Base-by-base conservation (phyloP, 2,329 filamentous ascomycete species). In the Fusarium penzigii region DNA sequence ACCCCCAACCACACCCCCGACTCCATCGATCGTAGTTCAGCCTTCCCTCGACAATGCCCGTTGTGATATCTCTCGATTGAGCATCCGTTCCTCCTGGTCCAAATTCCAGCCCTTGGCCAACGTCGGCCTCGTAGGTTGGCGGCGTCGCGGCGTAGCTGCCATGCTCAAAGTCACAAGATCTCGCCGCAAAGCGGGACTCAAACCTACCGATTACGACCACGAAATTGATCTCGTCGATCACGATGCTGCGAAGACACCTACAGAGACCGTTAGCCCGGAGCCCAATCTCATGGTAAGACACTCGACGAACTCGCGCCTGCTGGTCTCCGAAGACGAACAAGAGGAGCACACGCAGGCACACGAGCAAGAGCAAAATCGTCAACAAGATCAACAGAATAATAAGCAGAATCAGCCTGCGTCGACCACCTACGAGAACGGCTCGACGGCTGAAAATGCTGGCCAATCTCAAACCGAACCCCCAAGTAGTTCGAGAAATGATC, bases 141-240 rank as follows among this genome's bases (percentile, higher is more conserved):
- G 46, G 52, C 46, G 47, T 57, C 48, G 53, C 53, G 46, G 52
- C 46, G 47, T 52, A 53, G 54, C 56, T 44, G 59, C 56, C 45
- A 70, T 70, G 67, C 52, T 68, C 49, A 72, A 61, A 61, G 67
- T 72, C 57, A 65, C 76, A 60, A 79, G 75, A 59, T 83, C 79
- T 57, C 83, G 83, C 64, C 82, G 84, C 64, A 79, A 75, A 38
- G 67, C 75, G 46, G 73, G 75, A 50, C 74, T 85, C 51, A 78
- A 80, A 68, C 82, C 85, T 58, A 75, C 72, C 67, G 83, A 87
- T 61, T 87, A 86, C 65, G 85, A 88, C 63, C 88, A 90, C 70
- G 85, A 86, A 68, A 92, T 92, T 65, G 73, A 68, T 59, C 81
- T 92, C 38, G 76, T 89, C 59, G 86, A 90, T 68, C 74, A 77